Base-by-base conservation (phyloP, 2,329 filamentous ascomycete species). In the Pseudogymnoascus sp. region DNA sequence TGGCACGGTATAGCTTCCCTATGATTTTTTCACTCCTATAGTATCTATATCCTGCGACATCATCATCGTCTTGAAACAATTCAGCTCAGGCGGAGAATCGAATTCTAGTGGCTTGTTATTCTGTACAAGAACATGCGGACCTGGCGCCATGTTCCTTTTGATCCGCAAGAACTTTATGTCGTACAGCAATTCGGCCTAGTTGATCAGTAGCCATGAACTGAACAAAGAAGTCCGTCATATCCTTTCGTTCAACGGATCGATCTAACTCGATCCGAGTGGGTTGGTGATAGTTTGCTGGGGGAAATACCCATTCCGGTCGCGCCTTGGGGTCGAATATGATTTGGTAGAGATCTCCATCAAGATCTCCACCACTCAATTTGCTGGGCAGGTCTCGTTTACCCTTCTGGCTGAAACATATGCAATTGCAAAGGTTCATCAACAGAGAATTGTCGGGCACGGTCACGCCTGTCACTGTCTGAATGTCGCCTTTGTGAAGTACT, bases 161-260 rank as follows among this genome's bases (percentile, higher is more conserved):
- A 69, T 91, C 89, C 0, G 88, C 85, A 14, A 89, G 70, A 0
- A 88, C 80, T 67, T 86, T 79, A 69, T 91, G 88, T 2, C 80
- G 75, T 0, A 75, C 85, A 0, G 88, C 86, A 67, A 91, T 89
- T 49, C 86, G 71, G 0, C 87, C 87, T 1, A 90, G 74, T 16
- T 85, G 79, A 68, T 90, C 86, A 0, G 82, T 84, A 65, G 82
- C 79, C 85, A 91, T 90, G 65, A 91, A 91, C 14, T 86, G 78
- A n/a, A 96, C 80, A 66, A 96, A 95, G 74, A 93, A 95, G 9
- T 88, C 78, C 0, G 85, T 86, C 77, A 96, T 95, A 68, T 96
- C 90, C 0, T 82, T 72, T 1, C 74, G 73, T 1, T 74, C 74
- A 0, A 96, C 88, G 0, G 75, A 66, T 0, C 88, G 79, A 6